These are phyloP conservation scores for Colletotrichum falcatum DNA, from an alignment of 2,329 filamentous ascomycete genomes.

Conservation along the genomic window DNA sequence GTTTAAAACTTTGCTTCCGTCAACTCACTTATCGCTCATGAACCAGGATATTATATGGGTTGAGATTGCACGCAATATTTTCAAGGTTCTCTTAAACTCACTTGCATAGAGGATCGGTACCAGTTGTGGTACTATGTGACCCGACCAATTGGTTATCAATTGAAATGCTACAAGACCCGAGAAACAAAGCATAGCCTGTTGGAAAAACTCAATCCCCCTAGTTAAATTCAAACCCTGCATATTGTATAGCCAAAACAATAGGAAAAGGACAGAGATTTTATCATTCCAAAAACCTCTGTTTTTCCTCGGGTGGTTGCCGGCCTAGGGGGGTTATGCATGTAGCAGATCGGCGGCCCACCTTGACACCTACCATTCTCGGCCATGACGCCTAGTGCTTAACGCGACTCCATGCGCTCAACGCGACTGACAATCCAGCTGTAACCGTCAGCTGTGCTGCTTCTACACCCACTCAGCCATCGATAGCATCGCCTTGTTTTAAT, in stretches of 20 bases:
- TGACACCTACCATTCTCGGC: conserved; percentile 4
- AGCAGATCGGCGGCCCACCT: neutral
- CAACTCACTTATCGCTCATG: no score
- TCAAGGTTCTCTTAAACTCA: no score
- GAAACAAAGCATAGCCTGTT: neutral
- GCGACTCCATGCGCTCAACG: no score
- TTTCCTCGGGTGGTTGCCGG: neutral
- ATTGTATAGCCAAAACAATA: fast-evolving
- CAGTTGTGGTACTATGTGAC: no score
- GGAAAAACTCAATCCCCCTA: no score
- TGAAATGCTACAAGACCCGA: neutral
- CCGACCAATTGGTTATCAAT: no score
- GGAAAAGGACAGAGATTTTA: neutral
- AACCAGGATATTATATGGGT: neutral
- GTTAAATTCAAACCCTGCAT: fast-evolving
- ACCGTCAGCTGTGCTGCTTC: neutral
- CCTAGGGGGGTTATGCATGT: conserved; percentile 13
- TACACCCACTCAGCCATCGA: neutral
- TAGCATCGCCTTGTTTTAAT: neutral
- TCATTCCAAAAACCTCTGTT: neutral
- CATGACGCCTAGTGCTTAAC: conserved; percentile 13
- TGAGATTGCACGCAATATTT: neutral
- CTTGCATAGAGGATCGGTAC: neutral
- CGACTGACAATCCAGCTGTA: no score
- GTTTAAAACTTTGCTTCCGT: neutral